phyloP scores from a whole-genome alignment of 2,329 filamentous ascomycete genomes.

The Aspergillus pseudotamarii region DNA sequence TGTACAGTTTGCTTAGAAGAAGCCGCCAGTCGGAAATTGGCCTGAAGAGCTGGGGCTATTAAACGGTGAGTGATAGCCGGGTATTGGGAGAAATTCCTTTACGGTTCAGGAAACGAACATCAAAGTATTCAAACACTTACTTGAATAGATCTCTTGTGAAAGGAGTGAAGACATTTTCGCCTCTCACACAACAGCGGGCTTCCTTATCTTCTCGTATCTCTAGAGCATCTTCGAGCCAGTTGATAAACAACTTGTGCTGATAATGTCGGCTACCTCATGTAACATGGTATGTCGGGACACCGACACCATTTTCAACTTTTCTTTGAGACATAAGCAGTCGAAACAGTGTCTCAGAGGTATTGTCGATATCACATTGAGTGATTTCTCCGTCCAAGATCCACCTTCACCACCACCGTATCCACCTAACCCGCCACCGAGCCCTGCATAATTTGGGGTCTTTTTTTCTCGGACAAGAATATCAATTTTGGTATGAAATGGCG shows the following conservation, averaged over 20 bases:
- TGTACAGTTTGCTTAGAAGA: constrained; percentile 21
- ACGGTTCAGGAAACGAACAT: background rate
- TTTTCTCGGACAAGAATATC: background rate
- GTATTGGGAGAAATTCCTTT: background rate
- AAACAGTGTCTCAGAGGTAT: background rate
- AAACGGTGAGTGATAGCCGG: constrained; percentile 14
- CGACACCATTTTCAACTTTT: background rate
- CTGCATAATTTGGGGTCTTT: constrained; percentile 26
- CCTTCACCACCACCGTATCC: constrained; percentile 39
- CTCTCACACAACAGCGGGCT: background rate
- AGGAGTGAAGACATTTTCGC: background rate
- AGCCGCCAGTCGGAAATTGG: background rate
- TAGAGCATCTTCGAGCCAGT: background rate
- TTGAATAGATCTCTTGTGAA: background rate
- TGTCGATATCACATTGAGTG: background rate
- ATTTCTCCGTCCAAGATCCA: constrained; percentile 25
- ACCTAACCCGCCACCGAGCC: constrained; percentile 45
- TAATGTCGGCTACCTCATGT: background rate
- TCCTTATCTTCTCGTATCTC: background rate
- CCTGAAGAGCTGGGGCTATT: constrained; percentile 14
- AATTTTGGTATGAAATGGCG: background rate
- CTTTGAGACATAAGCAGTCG: background rate
- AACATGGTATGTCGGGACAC: background rate
- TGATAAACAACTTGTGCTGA: background rate
- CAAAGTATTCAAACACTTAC: background rate